phyloP scores from a whole-genome alignment of 2,329 filamentous ascomycete species.

The Clonostachys chloroleuca region DNA sequence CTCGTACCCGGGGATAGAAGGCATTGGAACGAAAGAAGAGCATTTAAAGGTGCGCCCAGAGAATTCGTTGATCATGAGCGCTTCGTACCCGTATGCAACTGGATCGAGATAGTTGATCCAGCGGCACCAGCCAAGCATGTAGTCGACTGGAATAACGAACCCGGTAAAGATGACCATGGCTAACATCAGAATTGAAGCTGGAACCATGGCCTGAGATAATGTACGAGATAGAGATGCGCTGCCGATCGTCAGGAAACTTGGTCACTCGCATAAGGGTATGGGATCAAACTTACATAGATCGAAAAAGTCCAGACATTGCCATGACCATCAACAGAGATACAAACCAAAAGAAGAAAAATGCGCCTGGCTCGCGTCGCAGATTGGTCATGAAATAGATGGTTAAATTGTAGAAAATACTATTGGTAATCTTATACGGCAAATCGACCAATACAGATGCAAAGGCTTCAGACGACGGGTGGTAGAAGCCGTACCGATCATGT shows the following conservation, averaged over 20 bases:
- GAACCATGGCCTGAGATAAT: constrained; percentile 20
- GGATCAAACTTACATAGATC: constrained; percentile 52
- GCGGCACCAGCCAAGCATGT: constrained; percentile 39
- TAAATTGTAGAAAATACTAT: constrained; percentile 23
- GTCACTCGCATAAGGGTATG: constrained; percentile 54
- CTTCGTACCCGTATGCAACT: constrained; percentile 75
- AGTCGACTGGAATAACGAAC: constrained; percentile 27
- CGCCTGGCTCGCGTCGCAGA: constrained; percentile 12
- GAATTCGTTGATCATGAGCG: constrained; percentile 82
- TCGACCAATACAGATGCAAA: constrained; percentile 17
- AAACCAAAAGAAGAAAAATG: constrained; percentile 53
- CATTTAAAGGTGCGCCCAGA: constrained; percentile 58
- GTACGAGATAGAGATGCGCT: constrained; percentile 7
- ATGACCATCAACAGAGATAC: constrained; percentile 70
- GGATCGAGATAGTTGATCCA: constrained; percentile 38
- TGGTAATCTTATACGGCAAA: constrained; percentile 43
- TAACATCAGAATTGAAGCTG: constrained; percentile 17
- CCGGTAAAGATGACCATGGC: constrained; percentile 41
- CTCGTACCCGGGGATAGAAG: constrained; percentile 28
- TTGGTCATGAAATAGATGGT: constrained; percentile 27
- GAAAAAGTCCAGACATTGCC: constrained; percentile 41
- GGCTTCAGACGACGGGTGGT: constrained; percentile 20
- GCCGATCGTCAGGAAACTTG: too few species aligned
- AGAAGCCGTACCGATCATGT: constrained; percentile 18
- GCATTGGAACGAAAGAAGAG: constrained; percentile 31